Conservation (phyloP, 2,329 filamentous ascomycete species). For the Aspergillus calidoustus region DNA sequence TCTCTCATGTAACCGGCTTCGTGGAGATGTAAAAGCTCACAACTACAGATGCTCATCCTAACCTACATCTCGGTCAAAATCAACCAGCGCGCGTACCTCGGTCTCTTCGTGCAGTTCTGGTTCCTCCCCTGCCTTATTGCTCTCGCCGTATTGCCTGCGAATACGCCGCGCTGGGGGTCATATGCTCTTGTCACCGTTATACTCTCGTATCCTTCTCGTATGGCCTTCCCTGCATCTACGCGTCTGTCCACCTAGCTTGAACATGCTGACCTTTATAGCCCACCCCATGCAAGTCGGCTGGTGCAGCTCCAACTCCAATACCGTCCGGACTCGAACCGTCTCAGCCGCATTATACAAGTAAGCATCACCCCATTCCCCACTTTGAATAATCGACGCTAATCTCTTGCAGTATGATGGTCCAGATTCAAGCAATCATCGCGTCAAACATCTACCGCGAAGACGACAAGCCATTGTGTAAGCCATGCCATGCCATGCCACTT, state of each 20-base stretch:
- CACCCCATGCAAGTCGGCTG: conserved; percentile 25
- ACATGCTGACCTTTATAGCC: conserved; percentile 5
- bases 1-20: too few species aligned
- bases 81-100: conserved; percentile 57
- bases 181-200: conserved; percentile 57
- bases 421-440: conserved; percentile 37
- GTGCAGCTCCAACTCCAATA: conserved; percentile 40
- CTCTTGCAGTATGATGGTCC: conserved; percentile 37
- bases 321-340: conserved; percentile 42
- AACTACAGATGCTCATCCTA: conserved; percentile 17
- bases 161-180: conserved; percentile 51
- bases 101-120: conserved; percentile 56
- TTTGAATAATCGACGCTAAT: too few species aligned
- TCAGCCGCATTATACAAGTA: conserved; percentile 44
- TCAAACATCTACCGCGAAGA: conserved; percentile 41
- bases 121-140: conserved; percentile 55
- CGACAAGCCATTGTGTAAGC: conserved; percentile 53
- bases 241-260: neutral
- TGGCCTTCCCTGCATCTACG: conserved; percentile 39
- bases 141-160: conserved; percentile 49
- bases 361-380: neutral
- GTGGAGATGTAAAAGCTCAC: conserved; percentile 40
- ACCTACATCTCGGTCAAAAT: conserved; percentile 36
- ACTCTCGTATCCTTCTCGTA: conserved; percentile 10
- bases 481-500: neutral